Conservation (phyloP, 2,329 filamentous ascomycete genomes). For the Colletotrichum sp. region DNA sequence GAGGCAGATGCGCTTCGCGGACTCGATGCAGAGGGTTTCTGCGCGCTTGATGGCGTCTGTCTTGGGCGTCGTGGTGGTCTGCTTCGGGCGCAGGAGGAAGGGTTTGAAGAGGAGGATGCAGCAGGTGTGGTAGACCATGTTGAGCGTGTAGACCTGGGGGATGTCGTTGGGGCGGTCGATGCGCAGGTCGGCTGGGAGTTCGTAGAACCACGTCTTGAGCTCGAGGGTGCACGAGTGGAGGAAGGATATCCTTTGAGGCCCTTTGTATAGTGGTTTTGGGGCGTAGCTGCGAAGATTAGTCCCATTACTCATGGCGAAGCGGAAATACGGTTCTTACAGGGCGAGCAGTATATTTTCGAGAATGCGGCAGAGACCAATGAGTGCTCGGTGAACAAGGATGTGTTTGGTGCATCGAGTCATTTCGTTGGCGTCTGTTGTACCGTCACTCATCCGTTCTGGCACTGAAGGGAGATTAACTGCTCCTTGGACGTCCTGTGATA, state of each 20-base stretch:
- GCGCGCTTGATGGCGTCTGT: not conserved
- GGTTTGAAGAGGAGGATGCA: conserved; percentile 35
- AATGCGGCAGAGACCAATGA: conserved; percentile 32
- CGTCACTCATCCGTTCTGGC: not conserved
- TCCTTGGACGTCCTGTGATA: conserved; percentile 31
- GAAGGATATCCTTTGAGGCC: conserved; percentile 27
- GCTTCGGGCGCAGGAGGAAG: conserved; percentile 19
- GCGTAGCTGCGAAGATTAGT: conserved; percentile 27
- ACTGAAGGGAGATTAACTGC: conserved; percentile 29
- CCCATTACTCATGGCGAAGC: not conserved
- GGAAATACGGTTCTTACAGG: conserved; percentile 26
- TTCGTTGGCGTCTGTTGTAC: not conserved
- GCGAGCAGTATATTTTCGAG: conserved; percentile 34
- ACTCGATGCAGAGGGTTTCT: conserved; percentile 23
- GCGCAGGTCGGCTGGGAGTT: conserved; percentile 33
- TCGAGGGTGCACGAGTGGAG: conserved; percentile 34
- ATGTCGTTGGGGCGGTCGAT: conserved; percentile 26
- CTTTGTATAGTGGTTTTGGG: conserved; percentile 28
- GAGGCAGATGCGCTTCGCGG: conserved; percentile 27
- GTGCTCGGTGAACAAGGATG: conserved; percentile 25
- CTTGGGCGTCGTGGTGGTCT: not conserved
- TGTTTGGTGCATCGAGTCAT: not conserved
- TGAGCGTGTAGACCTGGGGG: conserved; percentile 34
- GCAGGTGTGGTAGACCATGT: conserved; percentile 38
- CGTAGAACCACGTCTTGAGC: conserved; percentile 38